Evolutionary conservation across 73 alveolate species (phyloP), one percentile per base, ranked within the genome.

Genomic region (Diophrys appendiculata): DNA sequence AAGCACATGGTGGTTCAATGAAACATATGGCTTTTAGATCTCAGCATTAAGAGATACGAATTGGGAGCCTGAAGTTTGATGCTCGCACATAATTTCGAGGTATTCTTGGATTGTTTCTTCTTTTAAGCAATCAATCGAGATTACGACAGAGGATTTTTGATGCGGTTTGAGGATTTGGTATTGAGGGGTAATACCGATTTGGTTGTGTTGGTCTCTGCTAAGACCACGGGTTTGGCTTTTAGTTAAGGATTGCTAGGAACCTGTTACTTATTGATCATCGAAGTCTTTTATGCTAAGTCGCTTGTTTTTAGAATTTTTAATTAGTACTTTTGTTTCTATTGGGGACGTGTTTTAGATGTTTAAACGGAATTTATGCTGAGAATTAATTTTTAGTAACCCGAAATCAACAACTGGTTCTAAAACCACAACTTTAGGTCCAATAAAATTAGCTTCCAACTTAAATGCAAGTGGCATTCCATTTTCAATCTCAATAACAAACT

Each of bases 381-480:
- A 68, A 60, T 86, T 80, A 11, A 86, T 78, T 55, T 82, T 85
- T 14, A 86, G 80, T 26, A 90, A 74, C 24, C 93, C 96, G 56
- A 80, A 86, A 29, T 90, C 93, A 11, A 80, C 73, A 2, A 65
- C 33, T 2, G 93, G 82, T 53, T 75, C 90, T 18, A 68, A 68
- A 25, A 89, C 72, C 23, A 35, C 54, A 25, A 90, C 54, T 18
- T 29, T 26, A 25, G 96, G 96, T 1, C 96, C 96, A 0, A 73
- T 67, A 60, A 82, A 75, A 26, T 54, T 30, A 3, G 92, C 91
- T 69, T 76, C 65, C 22, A 81, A 33, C 28, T 65, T 35, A 68
- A 86, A 86, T 33, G 84, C 56, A 31, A 86, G 33, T 18, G 96
- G 96, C 5, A 85, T 64, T 23, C 96, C 96, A 68, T 90, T 86